Conservation (phyloP, 225 moss, liverwort and hornwort species). For the Pseudoscleropodium purum region DNA sequence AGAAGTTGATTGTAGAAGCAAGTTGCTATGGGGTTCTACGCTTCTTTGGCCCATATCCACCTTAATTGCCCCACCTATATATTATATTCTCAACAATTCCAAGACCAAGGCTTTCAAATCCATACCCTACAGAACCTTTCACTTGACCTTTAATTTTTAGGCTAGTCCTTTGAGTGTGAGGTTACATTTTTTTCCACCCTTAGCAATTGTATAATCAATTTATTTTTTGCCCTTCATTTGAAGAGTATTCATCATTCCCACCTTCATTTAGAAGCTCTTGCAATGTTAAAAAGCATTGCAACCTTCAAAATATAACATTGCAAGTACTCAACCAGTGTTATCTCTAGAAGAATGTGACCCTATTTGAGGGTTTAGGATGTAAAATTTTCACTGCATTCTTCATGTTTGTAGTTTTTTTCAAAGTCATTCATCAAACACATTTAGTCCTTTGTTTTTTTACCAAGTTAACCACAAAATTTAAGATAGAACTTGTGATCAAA, state of each 20-base stretch:
- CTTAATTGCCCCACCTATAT: background rate
- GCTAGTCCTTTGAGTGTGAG: background rate
- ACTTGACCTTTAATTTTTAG: background rate
- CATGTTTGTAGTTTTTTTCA: background rate
- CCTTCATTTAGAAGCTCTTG: background rate
- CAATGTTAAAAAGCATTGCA: background rate
- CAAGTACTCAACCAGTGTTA: background rate
- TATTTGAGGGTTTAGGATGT: background rate
- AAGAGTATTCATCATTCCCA: background rate
- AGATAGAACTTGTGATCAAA: background rate
- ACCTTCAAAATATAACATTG: background rate
- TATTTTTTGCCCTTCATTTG: background rate
- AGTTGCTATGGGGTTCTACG: accelerated
- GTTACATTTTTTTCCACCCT: background rate
- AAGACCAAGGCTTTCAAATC: background rate
- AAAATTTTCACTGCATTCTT: background rate
- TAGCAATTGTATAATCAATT: background rate
- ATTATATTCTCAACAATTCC: background rate
- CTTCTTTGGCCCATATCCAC: background rate
- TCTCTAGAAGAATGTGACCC: accelerated
- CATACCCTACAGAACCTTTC: accelerated
- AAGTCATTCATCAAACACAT: background rate
- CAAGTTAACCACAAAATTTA: background rate
- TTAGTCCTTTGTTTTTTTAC: accelerated
- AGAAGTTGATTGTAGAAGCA: background rate